Base-by-base conservation (phyloP, 1,284 basidiomycete genomes). In the Ustilago bromivora region DNA sequence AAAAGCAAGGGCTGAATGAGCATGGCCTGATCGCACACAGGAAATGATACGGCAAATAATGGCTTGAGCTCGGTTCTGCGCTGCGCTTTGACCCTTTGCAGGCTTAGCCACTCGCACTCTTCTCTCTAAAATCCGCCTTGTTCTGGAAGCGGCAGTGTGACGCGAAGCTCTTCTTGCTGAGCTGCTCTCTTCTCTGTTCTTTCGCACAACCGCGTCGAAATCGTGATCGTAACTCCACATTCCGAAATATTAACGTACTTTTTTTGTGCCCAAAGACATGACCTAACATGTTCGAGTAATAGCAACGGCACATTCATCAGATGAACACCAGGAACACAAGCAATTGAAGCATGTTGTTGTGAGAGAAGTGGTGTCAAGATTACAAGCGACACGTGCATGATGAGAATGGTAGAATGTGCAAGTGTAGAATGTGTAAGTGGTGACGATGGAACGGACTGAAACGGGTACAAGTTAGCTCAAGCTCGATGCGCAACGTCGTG, bases 21-120 rank as follows among this genome's bases (percentile, higher is more conserved):
- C 55, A 32, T 66, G 69, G 63, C 60, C 46, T 66, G 63, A 71
- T 55, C 69, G 69, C 63, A 59, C 51, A n/a, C 43, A 46, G 15
- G 43, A 46, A n/a, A 41, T 41, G 40, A 19, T 19, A 46, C 43
- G 43, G n/a, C 43, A 43, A 36, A 28, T 51, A 4, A n/a, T 28
- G 15, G n/a, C n/a, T 49, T 51, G 23, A 28, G 11, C 19, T 49
- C 47, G 19, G 47, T 28, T 17, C 31, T 32, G 31, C 31, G 32
- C 49, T 54, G 60, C 49, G 59, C 59, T 61, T 40, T 46, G 35
- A 32, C 49, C 49, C 32, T 43, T 15, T 6, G 7, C 38, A 23
- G 38, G 41, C 41, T 58, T 17, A 58, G 57, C 57, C 57, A 19
- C 32, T 19, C 12, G 43, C 35, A n/a, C 34, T 36, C 4, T 31